Evolutionary conservation across 2,329 filamentous ascomycete species (phyloP).

Genomic region (Trichoderma lentiforme): DNA sequence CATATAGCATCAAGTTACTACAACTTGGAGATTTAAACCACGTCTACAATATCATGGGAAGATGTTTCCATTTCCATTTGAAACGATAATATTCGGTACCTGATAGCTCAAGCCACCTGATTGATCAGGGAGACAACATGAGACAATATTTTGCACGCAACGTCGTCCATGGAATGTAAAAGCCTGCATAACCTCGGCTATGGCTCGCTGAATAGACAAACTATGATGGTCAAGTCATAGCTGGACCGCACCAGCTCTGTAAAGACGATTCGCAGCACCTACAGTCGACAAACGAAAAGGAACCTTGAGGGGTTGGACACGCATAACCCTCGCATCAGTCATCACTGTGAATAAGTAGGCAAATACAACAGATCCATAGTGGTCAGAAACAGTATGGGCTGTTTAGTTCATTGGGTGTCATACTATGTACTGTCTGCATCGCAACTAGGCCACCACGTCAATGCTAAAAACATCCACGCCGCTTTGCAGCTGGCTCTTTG

Average conservation of each 20-base stretch:
- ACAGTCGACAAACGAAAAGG: too few species aligned
- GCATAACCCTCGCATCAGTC: too few species aligned
- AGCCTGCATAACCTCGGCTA: background rate
- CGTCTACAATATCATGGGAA: background rate
- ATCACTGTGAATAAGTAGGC: too few species aligned
- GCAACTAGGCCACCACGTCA: background rate
- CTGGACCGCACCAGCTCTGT: too few species aligned
- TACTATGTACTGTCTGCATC: background rate
- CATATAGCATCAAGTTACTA: background rate
- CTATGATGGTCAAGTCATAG: too few species aligned
- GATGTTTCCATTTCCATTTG: background rate
- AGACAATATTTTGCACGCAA: background rate
- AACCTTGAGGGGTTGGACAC: too few species aligned
- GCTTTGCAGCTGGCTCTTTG: conserved; percentile 69
- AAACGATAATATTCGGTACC: background rate
- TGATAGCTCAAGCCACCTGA: background rate
- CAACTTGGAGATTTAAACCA: background rate
- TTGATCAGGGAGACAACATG: background rate
- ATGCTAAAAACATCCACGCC: conserved; percentile 46
- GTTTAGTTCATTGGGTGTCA: background rate
- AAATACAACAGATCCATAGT: background rate
- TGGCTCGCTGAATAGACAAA: background rate
- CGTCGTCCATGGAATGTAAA: background rate
- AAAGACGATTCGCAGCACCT: too few species aligned
- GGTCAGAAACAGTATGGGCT: background rate